Conservation (phyloP, 2,329 filamentous ascomycete genomes). For the Penicillium sp. region DNA sequence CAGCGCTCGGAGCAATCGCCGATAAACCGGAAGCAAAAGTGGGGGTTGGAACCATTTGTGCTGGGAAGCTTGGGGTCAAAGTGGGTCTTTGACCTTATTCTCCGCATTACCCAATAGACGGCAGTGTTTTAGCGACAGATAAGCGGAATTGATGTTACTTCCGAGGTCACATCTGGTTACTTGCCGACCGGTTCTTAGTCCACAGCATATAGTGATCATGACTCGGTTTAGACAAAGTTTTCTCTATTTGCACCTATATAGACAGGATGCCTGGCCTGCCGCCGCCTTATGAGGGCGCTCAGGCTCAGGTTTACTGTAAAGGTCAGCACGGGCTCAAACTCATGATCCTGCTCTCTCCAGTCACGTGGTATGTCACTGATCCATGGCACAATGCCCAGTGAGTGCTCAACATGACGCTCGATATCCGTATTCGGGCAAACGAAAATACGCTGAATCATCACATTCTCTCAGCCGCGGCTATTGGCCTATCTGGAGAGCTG, state of each 20-base stretch:
- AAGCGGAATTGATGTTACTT: too few species aligned
- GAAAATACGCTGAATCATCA: not conserved
- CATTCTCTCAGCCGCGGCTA: not conserved
- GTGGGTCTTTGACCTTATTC: not conserved
- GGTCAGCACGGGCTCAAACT: not conserved
- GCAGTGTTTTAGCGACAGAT: not conserved
- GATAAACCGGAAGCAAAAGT: not conserved
- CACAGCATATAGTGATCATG: too few species aligned
- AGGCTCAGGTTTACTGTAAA: not conserved
- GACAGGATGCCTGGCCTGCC: not conserved
- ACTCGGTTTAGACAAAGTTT: too few species aligned
- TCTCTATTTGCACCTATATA: too few species aligned
- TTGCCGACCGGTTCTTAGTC: too few species aligned
- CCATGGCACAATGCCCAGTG: too few species aligned
- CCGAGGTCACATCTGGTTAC: too few species aligned
- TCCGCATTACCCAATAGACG: not conserved
- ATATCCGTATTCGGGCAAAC: not conserved
- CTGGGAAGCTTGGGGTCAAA: not conserved
- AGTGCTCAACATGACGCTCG: not conserved
- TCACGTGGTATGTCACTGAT: not conserved
- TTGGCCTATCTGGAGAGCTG: not conserved
- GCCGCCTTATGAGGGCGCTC: not conserved
- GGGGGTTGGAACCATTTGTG: not conserved
- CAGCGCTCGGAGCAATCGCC: not conserved
- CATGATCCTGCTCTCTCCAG: too few species aligned